phyloP scores from a whole-genome alignment of 768 basidiomycete genomes.

The Pleurotus eryngii region DNA sequence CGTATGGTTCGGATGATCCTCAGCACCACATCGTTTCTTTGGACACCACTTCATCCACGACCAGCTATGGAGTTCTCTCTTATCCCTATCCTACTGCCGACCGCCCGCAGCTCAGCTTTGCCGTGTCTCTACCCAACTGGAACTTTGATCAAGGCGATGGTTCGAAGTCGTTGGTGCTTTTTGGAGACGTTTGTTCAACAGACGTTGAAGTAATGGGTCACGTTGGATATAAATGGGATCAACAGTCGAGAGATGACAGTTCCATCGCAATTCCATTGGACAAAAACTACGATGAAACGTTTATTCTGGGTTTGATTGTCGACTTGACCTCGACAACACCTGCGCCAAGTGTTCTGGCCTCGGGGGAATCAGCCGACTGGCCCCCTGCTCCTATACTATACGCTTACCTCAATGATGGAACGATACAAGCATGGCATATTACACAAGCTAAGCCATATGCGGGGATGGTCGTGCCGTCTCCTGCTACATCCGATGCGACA shows the following conservation, averaged over 20 bases:
- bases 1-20: constrained; percentile 40
- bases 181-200: constrained; percentile 43
- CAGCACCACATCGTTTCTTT: constrained; percentile 42
- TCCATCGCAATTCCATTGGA: constrained; percentile 60
- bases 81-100: constrained; percentile 38
- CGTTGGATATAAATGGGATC: constrained; percentile 40
- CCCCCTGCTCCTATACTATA: constrained; percentile 57
- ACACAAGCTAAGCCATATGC: constrained; percentile 49
- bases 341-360: background rate
- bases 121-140: constrained; percentile 41
- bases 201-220: constrained; percentile 47
- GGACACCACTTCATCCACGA: constrained; percentile 38
- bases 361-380: constrained; percentile 6
- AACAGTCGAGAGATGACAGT: constrained; percentile 39
- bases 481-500: constrained; percentile 11
- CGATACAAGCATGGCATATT: constrained; percentile 69
- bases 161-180: constrained; percentile 37
- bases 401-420: constrained; percentile 77
- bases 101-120: constrained; percentile 36
- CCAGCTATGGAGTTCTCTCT: constrained; percentile 32
- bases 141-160: constrained; percentile 39
- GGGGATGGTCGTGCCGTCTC: constrained; percentile 42
- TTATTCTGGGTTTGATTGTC: constrained; percentile 58
- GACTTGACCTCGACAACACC: constrained; percentile 49
- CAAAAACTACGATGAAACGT: constrained; percentile 66